These are phyloP conservation scores for Podaxis carcinomalis DNA, from an alignment of 768 basidiomycete species.

Conservation along the genomic window DNA sequence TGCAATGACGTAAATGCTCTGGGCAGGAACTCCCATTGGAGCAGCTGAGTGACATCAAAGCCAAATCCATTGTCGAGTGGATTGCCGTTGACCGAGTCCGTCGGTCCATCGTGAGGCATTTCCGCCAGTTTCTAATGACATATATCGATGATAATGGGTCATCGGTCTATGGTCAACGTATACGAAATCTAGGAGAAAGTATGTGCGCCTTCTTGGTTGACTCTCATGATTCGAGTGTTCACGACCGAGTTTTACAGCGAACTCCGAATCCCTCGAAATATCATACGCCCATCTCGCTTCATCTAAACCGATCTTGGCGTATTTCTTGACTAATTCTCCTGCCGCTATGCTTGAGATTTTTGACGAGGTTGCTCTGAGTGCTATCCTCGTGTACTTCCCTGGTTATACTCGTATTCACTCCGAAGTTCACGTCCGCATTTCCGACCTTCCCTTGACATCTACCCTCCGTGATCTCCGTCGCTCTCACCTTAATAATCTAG, in stretches of 20 bases:
- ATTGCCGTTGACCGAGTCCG: conserved; percentile 90
- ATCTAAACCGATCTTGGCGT: conserved; percentile 93
- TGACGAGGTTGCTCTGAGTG: conserved; percentile 91
- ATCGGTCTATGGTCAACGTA: conserved; percentile 93
- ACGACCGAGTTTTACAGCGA: conserved; percentile 49
- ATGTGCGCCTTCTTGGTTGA: conserved; percentile 21
- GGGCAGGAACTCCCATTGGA: conserved; percentile 88
- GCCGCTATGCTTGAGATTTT: conserved; percentile 90
- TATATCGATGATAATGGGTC: conserved; percentile 89
- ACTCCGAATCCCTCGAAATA: conserved; percentile 95
- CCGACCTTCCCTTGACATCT: conserved; percentile 85
- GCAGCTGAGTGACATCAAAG: conserved; percentile 96
- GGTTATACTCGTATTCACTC: conserved; percentile 95
- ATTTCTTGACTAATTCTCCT: conserved; percentile 95
- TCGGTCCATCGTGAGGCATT: conserved; percentile 86
- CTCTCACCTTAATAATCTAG: conserved; percentile 89
- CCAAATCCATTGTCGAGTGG: conserved; percentile 97
- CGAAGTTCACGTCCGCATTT: conserved; percentile 96
- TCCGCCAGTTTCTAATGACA: conserved; percentile 93
- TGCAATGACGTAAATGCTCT: not conserved
- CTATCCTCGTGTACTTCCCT: conserved; percentile 94
- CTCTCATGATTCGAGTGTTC: not conserved
- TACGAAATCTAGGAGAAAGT: conserved; percentile 95
- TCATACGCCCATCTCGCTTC: conserved; percentile 93
- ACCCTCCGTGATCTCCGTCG: conserved; percentile 94